Evolutionary conservation across 1,284 basidiomycete genomes (phyloP), one percentile per base, ranked within the genome.

Genomic region (Tremellales sp.): DNA sequence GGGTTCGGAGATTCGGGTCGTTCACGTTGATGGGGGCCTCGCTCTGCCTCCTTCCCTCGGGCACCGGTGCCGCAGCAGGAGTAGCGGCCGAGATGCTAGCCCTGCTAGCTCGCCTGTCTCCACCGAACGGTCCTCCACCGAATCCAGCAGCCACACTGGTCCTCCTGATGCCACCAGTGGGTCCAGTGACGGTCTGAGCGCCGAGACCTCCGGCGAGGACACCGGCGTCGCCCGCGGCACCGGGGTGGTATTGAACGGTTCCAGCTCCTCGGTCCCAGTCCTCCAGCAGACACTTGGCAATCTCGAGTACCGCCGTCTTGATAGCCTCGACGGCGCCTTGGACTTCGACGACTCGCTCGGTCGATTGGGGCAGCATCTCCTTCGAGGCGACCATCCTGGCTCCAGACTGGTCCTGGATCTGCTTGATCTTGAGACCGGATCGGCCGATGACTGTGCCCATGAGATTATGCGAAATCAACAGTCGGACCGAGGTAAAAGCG

Each of bases 401-500:
- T 49, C 96, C 96, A 45, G 92, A 96, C 45, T 84, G 81, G 75
- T 98, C 96, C 73, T 99, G 96, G 73, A 99, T 99, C 73, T 93
- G 90, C 79, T 98, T 98, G 77, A 99, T 99, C 83, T 97, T 98
- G 73, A 89, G 84, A 58, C 96, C 96, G 53, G 79, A 87, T 64
- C 94, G 89, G 60, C 96, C 96, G 65, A 99, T 99, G 75, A 99
- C 90, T 50, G 92, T 94, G 48, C 96, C 96, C 96, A 99, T 99
- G 60, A 97, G 83, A 74, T 96, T 94, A 79, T 98, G 93, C 47
- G 92, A 96, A 72, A 99, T 91, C 66, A 99, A 84, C 57, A 96
- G 87, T 53, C 91, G 89, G 70, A 97, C 86, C 53, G 91, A 88
- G 48, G 91, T 92, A 74, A 89, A 84, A 43, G 85, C 78, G 61